Evolutionary conservation across 495 filamentous ascomycete genomes (phyloP).

Genomic region (Penicillium lividum): DNA sequence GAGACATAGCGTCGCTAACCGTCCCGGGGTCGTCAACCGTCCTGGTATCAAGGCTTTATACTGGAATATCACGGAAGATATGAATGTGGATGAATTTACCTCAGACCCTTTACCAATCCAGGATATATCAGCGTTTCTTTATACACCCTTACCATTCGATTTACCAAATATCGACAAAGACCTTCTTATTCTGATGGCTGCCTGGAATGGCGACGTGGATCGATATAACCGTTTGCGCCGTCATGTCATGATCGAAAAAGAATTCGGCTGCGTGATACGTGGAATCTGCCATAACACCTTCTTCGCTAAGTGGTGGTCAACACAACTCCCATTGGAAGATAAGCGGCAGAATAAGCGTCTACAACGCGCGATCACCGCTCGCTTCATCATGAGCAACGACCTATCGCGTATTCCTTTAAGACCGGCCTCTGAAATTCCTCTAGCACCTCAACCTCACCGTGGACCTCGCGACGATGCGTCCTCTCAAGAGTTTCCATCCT

Average conservation of each 20-base stretch:
- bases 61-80: constrained; percentile 4
- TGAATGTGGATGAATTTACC: background rate
- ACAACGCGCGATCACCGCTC: constrained; percentile 2
- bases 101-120: background rate
- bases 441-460: background rate
- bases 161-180: constrained; percentile 27
- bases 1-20: background rate
- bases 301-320: constrained; percentile 26
- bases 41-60: background rate
- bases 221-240: constrained; percentile 25
- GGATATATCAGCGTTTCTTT: constrained; percentile 8
- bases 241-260: constrained; percentile 12
- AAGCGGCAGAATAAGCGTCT: background rate
- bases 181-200: constrained; percentile 27
- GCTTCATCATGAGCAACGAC: constrained; percentile 2
- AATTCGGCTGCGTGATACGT: constrained; percentile 20
- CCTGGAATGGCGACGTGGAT: constrained; percentile 26
- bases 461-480: background rate
- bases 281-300: constrained; percentile 28
- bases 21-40: background rate
- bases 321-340: constrained; percentile 7
- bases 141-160: constrained; percentile 21
- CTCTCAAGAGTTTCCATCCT: background rate
- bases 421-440: background rate
- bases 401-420: constrained; percentile 1